Conservation (phyloP, 176 grass and related monocot genomes). For the Elaeis guineensis region DNA sequence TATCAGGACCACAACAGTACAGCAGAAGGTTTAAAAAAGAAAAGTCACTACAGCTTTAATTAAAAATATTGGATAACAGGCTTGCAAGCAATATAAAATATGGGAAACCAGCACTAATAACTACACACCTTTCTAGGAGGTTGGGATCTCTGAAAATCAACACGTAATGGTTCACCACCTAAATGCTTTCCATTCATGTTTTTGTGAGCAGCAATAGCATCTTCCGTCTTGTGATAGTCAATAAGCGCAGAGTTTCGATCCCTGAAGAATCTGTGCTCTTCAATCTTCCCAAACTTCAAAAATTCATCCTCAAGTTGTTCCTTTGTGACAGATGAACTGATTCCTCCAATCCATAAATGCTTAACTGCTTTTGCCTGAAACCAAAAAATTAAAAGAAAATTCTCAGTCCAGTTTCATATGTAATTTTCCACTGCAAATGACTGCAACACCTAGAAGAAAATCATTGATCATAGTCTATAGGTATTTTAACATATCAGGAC, state of each 20-base stretch:
- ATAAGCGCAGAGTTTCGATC: slow-evolving; percentile 60
- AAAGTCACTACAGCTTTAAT: not conserved
- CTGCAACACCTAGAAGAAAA: too few species aligned
- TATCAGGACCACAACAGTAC: slow-evolving; percentile 3
- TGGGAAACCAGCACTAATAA: not conserved
- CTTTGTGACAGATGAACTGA: slow-evolving; percentile 58
- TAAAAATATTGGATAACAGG: not conserved
- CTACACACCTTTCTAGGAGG: slow-evolving; percentile 50
- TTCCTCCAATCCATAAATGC: slow-evolving; percentile 77
- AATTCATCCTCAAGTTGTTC: slow-evolving; percentile 67
- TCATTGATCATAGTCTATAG: too few species aligned
- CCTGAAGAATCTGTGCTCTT: slow-evolving; percentile 50
- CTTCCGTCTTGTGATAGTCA: slow-evolving; percentile 70
- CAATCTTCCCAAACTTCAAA: slow-evolving; percentile 64
- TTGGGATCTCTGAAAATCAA: slow-evolving; percentile 84
- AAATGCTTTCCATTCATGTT: slow-evolving; percentile 61
- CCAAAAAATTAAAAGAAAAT: slow-evolving; percentile 10
- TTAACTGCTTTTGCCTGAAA: slow-evolving; percentile 70
- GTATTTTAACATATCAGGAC: too few species aligned
- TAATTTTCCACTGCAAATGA: too few species aligned
- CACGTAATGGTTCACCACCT: slow-evolving; percentile 67
- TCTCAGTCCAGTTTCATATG: too few species aligned
- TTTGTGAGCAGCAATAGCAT: slow-evolving; percentile 88
- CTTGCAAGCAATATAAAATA: not conserved
- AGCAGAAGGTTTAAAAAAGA: not conserved